Percentiles rank a stretch among this genome's conserved stretches.
These are phyloP conservation scores for Pythium graminicola DNA, from an alignment of 352 stramenopile genomes.

Conservation along the genomic window DNA sequence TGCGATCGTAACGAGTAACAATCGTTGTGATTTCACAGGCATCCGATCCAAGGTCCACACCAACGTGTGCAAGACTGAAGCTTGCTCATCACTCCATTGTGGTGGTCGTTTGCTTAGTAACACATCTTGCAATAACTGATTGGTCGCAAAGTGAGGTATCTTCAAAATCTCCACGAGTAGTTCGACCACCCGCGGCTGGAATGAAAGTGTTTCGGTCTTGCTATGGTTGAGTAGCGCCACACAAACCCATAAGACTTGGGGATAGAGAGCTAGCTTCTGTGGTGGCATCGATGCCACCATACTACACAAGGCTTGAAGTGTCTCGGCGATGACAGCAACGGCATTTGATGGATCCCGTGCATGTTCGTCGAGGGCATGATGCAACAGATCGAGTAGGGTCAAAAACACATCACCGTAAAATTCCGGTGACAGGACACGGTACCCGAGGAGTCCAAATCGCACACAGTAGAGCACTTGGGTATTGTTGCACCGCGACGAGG, in stretches of 20 bases:
- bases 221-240: slow-evolving; percentile 63
- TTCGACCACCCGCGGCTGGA: slow-evolving; percentile 26
- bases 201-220: slow-evolving; percentile 11
- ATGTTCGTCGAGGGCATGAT: slow-evolving; percentile 37
- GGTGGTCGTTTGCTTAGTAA: slow-evolving; percentile 39
- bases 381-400: slow-evolving; percentile 46
- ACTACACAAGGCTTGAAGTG: slow-evolving; percentile 30
- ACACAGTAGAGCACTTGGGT: slow-evolving; percentile 29
- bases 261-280: slow-evolving; percentile 54
- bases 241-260: slow-evolving; percentile 67
- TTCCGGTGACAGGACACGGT: slow-evolving; percentile 34
- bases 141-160: slow-evolving; percentile 42
- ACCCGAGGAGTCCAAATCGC: slow-evolving; percentile 48
- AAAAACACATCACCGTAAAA: slow-evolving; percentile 65
- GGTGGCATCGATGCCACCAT: slow-evolving; percentile 45
- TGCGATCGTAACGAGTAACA: slow-evolving; percentile 20
- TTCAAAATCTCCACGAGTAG: slow-evolving; percentile 38
- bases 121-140: slow-evolving; percentile 36
- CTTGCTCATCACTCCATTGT: slow-evolving; percentile 36
- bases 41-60: slow-evolving; percentile 26
- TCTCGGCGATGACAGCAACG: slow-evolving; percentile 37
- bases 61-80: slow-evolving; percentile 44
- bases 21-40: neutral
- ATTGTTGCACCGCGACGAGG: slow-evolving; percentile 24
- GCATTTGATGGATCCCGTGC: slow-evolving; percentile 11